phyloP scores from a whole-genome alignment of 768 basidiomycete species.

The Cyclocybe cylindracea region DNA sequence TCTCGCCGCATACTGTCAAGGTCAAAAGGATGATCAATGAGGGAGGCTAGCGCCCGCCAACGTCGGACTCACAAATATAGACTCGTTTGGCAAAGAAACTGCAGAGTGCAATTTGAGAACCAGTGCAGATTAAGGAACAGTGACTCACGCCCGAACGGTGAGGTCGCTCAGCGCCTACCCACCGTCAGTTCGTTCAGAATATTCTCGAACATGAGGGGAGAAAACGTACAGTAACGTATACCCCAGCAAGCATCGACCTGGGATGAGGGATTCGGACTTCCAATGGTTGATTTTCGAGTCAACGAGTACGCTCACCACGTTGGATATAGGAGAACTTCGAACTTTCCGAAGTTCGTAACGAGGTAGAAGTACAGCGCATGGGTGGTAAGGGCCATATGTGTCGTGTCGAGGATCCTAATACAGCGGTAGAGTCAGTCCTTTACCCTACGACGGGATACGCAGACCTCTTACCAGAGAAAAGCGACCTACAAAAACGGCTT shows the following conservation, averaged over 20 bases:
- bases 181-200: neutral
- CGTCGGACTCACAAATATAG: conserved; percentile 11
- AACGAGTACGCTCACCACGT: conserved; percentile 15
- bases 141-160: conserved; percentile 18
- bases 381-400: conserved; percentile 16
- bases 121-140: neutral
- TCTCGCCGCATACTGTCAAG: conserved; percentile 16
- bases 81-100: conserved; percentile 23
- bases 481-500: conserved; percentile 10
- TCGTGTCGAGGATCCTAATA: conserved; percentile 16
- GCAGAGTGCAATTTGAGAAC: neutral
- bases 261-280: neutral
- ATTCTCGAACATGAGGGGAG: neutral
- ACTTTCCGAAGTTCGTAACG: conserved; percentile 17
- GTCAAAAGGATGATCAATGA: neutral
- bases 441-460: no score
- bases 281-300: no score
- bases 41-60: no score
- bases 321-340: conserved; percentile 11
- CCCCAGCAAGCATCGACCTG: conserved; percentile 21
- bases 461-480: conserved; percentile 13
- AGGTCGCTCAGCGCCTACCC: conserved; percentile 22
- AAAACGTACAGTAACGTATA: conserved; percentile 21
- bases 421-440: no score
- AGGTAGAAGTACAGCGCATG: conserved; percentile 22